Base-by-base conservation (phyloP, 2,329 filamentous ascomycete genomes). In the Paraconiothyrium sp. region DNA sequence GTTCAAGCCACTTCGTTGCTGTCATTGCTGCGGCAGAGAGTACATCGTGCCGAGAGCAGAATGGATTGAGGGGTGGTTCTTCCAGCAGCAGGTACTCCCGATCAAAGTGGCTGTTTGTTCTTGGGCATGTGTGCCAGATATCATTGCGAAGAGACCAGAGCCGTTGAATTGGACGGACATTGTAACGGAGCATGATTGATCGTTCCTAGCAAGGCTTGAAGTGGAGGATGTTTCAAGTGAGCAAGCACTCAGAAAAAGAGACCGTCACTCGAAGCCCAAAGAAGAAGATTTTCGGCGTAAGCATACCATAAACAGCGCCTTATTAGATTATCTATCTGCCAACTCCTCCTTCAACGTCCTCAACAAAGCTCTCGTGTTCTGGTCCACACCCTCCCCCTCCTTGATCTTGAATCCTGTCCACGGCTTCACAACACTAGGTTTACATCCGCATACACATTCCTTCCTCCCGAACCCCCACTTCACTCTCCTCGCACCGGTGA, bases 61-160 rank as follows among this genome's bases (percentile, higher is more conserved):
- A 55, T 77, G 75, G 76, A 57, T 76, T 5, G 75, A 78, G 51
- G 75, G 72, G 39, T 77, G 74, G 73, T 59, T 48, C 35, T 48
- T 39, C 2, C 37, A 44, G 3, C 41, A 37, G 6, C 54, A 65
- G 1, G 63, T 69, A 14, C 49, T 69, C 13, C 72, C 73, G 0
- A 62, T 75, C 35, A 69, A 66, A 49, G 62, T 74, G 22, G 63
- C 65, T 47, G 73, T 76, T 0, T 77, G 75, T 60, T 74, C 72
- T 16, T 76, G 73, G 73, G 67, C 67, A 0, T 77, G 75, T 51
- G 73, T 75, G 6, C 74, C 74, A 2, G 35, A 63, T 14, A 48
- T 60, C 9, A 67, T 73, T 59, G 52, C 48, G 2, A 51, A 50
- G 14, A 66, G 48, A 59, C 71, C 69, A 2, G 24, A 58, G 27